Percentiles rank a stretch among this genome's conserved stretches.
phyloP scores from a whole-genome alignment of 2,329 filamentous ascomycete genomes.

The Trichophyton schoenleinii region DNA sequence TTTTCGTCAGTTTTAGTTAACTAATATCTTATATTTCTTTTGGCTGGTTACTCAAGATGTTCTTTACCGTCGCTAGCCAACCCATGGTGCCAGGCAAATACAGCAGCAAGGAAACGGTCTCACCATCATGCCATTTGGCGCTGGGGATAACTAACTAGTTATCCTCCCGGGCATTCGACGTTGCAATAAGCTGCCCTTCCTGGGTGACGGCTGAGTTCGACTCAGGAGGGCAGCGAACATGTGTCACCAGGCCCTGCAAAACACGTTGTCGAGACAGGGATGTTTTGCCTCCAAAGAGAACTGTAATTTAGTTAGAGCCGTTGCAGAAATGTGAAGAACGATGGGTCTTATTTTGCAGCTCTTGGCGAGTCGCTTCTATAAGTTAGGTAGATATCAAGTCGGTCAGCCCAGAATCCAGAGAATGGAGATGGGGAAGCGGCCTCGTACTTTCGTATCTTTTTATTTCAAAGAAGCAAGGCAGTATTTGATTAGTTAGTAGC shows the following conservation, averaged over 20 bases:
- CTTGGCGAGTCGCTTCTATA: neutral
- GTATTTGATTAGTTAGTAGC: too few species aligned
- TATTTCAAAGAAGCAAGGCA: too few species aligned
- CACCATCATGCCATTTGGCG: neutral
- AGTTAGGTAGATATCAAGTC: too few species aligned
- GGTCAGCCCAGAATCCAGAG: too few species aligned
- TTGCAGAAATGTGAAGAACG: conserved; percentile 1
- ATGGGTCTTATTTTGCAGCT: neutral
- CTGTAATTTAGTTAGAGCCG: conserved; percentile 2
- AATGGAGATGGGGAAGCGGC: too few species aligned
- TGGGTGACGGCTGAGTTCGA: neutral
- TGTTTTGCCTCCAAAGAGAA: neutral
- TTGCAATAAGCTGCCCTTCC: neutral
- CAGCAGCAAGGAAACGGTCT: neutral
- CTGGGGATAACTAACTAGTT: neutral
- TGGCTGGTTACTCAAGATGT: too few species aligned
- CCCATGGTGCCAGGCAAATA: neutral
- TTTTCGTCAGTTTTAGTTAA: too few species aligned
- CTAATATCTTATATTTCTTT: too few species aligned
- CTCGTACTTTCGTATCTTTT: too few species aligned
- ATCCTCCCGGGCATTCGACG: neutral
- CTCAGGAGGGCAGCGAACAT: neutral
- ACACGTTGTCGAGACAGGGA: conserved; percentile 1
- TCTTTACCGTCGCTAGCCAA: neutral
- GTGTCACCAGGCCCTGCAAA: neutral